Conservation (phyloP, 352 stramenopile species). For the Phytophthora fragariaefolia region DNA sequence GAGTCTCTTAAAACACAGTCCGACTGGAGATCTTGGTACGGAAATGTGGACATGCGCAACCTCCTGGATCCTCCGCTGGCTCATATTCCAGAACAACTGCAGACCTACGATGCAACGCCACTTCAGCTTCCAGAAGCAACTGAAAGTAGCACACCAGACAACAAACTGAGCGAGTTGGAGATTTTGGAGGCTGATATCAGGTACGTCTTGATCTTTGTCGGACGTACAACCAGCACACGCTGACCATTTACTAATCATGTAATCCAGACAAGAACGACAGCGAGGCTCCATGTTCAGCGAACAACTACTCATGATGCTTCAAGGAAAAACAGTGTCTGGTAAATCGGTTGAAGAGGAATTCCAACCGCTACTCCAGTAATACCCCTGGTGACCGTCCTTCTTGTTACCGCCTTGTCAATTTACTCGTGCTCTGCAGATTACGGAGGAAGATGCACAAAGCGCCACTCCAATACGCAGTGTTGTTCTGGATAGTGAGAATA, state of each 20-base stretch:
- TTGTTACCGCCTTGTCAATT: no score
- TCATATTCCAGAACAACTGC: constrained; percentile 37
- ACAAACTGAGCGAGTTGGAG: constrained; percentile 35
- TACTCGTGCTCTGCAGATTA: no score
- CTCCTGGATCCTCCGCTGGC: constrained; percentile 62
- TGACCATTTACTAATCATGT: constrained; percentile 3
- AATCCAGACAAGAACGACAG: constrained; percentile 46
- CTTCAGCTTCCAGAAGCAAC: constrained; percentile 18
- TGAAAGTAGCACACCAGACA: background rate
- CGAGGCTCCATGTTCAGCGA: constrained; percentile 51
- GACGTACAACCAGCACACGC: no score
- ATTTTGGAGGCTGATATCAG: constrained; percentile 57
- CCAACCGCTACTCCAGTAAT: constrained; percentile 27
- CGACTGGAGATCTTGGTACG: constrained; percentile 72
- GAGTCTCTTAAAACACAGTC: constrained; percentile 51
- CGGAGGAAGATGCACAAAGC: no score
- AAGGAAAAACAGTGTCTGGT: constrained; percentile 61
- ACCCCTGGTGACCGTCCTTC: no score
- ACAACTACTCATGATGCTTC: constrained; percentile 63
- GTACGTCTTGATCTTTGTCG: constrained; percentile 24
- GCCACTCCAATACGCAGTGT: no score
- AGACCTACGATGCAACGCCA: constrained; percentile 14
- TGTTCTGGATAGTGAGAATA: no score
- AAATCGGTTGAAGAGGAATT: constrained; percentile 61
- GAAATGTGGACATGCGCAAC: constrained; percentile 42